Evolutionary conservation across 179 eudicot species (phyloP).

Genomic region (Dionaea muscipula): DNA sequence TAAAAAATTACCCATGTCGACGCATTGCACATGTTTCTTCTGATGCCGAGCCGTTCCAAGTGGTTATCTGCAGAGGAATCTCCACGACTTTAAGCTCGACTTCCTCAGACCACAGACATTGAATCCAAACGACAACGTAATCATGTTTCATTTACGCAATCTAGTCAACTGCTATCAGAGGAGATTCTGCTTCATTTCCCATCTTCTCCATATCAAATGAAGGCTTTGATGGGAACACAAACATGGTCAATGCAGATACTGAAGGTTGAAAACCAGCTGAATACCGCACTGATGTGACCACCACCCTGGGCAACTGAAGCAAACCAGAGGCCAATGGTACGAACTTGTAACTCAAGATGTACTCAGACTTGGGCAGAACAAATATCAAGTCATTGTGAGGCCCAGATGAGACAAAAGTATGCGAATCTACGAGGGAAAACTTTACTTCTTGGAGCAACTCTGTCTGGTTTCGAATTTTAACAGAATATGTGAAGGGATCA

Average conservation of each 20-base stretch:
- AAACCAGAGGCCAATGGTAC: conserved; percentile 69
- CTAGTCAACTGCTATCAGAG: conserved; percentile 27
- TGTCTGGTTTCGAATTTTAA: conserved; percentile 57
- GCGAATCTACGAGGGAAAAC: conserved; percentile 64
- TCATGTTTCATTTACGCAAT: background rate
- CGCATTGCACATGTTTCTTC: too few relatives aligned
- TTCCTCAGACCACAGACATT: too few relatives aligned
- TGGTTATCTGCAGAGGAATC: too few relatives aligned
- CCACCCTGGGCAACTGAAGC: conserved; percentile 65
- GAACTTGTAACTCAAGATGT: conserved; percentile 60
- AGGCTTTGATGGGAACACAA: conserved; percentile 73
- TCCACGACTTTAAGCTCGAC: too few relatives aligned
- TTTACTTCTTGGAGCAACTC: conserved; percentile 81
- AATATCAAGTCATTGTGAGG: conserved; percentile 54
- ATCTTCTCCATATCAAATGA: conserved; percentile 25
- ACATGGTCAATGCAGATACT: conserved; percentile 47
- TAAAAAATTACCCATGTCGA: too few relatives aligned
- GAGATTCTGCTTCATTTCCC: conserved; percentile 19
- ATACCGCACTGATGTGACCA: conserved; percentile 54
- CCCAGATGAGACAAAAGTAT: conserved; percentile 72
- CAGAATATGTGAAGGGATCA: conserved; percentile 55
- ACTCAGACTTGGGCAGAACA: conserved; percentile 61
- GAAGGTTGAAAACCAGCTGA: conserved; percentile 75
- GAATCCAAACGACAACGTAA: too few relatives aligned
- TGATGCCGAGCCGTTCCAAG: too few relatives aligned